Percentiles rank a stretch among this genome's conserved stretches.
These are phyloP conservation scores for Yamadazyma akitaensis DNA, from an alignment of 805 yeast genomes.

Conservation along the genomic window DNA sequence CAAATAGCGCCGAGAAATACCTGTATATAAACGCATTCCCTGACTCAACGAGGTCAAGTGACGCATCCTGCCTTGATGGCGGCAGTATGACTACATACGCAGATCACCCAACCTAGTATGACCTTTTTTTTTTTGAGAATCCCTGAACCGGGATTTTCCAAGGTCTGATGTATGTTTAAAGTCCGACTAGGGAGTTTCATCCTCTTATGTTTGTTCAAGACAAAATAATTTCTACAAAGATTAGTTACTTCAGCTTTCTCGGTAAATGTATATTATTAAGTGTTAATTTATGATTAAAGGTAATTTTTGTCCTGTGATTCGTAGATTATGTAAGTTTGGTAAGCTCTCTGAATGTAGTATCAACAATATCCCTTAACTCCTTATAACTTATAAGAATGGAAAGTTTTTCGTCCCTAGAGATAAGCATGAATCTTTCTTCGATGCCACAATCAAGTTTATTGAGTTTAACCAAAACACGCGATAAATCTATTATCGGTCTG, in stretches of 20 bases:
- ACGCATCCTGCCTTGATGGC: neutral
- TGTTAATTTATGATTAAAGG: neutral
- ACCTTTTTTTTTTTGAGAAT: too few species aligned
- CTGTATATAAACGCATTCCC: neutral
- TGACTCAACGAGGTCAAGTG: conserved; percentile 1
- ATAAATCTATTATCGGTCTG: conserved; percentile 72
- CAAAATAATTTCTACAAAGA: too few species aligned
- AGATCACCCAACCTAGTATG: too few species aligned
- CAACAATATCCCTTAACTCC: conserved; percentile 72
- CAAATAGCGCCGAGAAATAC: neutral
- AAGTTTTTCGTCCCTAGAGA: conserved; percentile 79
- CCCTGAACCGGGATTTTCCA: neutral
- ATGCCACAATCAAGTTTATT: conserved; percentile 92
- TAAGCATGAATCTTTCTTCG: conserved; percentile 76
- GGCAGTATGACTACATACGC: too few species aligned
- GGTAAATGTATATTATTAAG: too few species aligned
- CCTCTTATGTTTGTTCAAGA: neutral
- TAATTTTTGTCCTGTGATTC: neutral
- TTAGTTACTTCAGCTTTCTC: too few species aligned
- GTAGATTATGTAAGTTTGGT: conserved; percentile 8
- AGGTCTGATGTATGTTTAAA: neutral
- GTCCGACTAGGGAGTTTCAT: too few species aligned
- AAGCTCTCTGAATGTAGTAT: conserved; percentile 60
- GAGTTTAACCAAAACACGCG: conserved; percentile 72
- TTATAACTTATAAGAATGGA: conserved; percentile 83